Percentiles rank a stretch among this genome's conserved stretches.
These are phyloP conservation scores for Fusarium clavum DNA, from an alignment of 2,329 filamentous ascomycete genomes.

Conservation along the genomic window DNA sequence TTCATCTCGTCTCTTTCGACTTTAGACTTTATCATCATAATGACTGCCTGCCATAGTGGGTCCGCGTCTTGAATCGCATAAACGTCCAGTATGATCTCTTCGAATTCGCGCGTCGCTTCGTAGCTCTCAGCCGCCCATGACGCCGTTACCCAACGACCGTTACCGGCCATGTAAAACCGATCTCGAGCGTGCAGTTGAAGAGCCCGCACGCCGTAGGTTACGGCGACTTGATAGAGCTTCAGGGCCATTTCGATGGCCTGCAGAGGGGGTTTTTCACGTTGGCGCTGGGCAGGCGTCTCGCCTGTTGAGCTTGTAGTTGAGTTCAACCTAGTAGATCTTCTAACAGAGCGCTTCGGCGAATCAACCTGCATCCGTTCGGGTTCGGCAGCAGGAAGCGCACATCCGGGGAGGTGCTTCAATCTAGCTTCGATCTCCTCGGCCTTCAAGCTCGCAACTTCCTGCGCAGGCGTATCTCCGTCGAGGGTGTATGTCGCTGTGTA, in stretches of 20 bases:
- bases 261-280: neutral
- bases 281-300: neutral
- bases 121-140: slow-evolving; percentile 4
- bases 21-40: slow-evolving; percentile 24
- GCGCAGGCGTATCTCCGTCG: slow-evolving; percentile 2
- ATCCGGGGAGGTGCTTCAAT: slow-evolving; percentile 12
- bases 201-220: slow-evolving; percentile 50
- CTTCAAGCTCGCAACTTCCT: neutral
- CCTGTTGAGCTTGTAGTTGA: neutral
- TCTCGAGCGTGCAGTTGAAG: slow-evolving; percentile 49
- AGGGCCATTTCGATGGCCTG: slow-evolving; percentile 25
- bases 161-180: slow-evolving; percentile 46
- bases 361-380: neutral
- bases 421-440: slow-evolving; percentile 14
- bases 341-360: neutral
- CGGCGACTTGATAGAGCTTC: slow-evolving; percentile 51
- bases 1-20: slow-evolving; percentile 3
- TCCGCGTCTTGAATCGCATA: slow-evolving; percentile 9
- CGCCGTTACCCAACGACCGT: neutral
- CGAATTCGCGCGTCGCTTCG: slow-evolving; percentile 19
- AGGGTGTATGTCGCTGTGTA: slow-evolving; percentile 47
- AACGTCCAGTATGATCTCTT: slow-evolving; percentile 21
- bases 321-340: slow-evolving; percentile 17
- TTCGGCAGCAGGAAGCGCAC: neutral
- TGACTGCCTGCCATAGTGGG: slow-evolving; percentile 27